These are phyloP conservation scores for Austroboletus niveus DNA, from an alignment of 1,284 basidiomycete genomes.

Conservation along the genomic window DNA sequence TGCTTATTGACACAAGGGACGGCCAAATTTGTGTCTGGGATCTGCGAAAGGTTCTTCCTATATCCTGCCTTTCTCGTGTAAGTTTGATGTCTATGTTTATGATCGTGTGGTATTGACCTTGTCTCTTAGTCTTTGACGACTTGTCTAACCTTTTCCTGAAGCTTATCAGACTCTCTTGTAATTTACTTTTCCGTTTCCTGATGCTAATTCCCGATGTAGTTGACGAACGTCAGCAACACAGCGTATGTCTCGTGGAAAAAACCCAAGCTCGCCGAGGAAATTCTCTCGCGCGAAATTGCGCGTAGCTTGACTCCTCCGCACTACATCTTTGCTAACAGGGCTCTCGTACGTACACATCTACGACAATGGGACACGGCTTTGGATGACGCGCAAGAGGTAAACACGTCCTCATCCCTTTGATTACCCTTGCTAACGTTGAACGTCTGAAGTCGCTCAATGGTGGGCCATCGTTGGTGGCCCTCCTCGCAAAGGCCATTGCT, in stretches of 20 bases:
- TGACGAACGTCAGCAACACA: constrained; percentile 15
- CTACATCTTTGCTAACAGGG: constrained; percentile 16
- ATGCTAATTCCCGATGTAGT: constrained; percentile 3
- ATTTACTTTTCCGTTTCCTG: background rate
- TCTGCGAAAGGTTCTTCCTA: background rate
- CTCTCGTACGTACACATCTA: constrained; percentile 14
- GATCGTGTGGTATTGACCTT: background rate
- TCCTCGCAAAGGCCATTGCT: constrained; percentile 11
- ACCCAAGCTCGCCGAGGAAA: constrained; percentile 11
- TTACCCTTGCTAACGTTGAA: background rate
- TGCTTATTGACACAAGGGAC: constrained; percentile 3
- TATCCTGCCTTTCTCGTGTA: constrained; percentile 12
- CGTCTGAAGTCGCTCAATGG: constrained; percentile 10
- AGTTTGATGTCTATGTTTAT: background rate
- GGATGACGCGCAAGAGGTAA: constrained; percentile 18
- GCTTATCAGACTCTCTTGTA: constrained; percentile 5
- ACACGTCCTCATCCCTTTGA: background rate
- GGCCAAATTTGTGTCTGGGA: background rate
- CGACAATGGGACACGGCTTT: constrained; percentile 12
- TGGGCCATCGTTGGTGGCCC: constrained; percentile 6
- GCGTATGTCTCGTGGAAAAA: constrained; percentile 14
- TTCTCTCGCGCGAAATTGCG: constrained; percentile 16
- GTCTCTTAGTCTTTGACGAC: constrained; percentile 9
- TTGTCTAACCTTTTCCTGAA: background rate
- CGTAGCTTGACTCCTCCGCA: background rate